Conservation (phyloP, 73 alveolate species). For the Paramecium tetraurelia region DNA sequence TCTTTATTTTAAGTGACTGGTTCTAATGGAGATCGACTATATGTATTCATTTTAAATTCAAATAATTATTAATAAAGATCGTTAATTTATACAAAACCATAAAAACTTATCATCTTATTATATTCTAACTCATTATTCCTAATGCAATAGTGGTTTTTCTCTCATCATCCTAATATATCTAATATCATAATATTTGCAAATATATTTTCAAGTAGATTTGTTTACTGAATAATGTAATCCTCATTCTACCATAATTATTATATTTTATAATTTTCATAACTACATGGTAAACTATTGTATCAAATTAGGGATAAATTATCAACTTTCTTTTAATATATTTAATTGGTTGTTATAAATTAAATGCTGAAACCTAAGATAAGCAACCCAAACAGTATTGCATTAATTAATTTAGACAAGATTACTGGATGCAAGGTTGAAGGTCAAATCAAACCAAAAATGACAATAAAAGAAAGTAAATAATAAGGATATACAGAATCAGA, state of each 20-base stretch:
- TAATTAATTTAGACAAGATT: not conserved
- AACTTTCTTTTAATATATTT: not conserved
- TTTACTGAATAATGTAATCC: not conserved
- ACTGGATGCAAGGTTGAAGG: not conserved
- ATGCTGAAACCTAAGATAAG: not conserved
- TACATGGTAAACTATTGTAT: not conserved
- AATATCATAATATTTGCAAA: not conserved
- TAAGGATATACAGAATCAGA: not conserved
- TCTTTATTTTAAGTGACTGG: not conserved
- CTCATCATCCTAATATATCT: not conserved
- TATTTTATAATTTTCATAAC: not conserved
- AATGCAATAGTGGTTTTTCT: not conserved
- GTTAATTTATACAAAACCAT: not conserved
- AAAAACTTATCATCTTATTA: not conserved
- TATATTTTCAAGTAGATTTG: not conserved
- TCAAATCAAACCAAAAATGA: not conserved
- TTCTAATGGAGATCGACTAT: conserved; percentile 22
- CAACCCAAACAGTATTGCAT: not conserved
- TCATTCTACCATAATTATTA: not conserved
- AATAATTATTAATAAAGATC: not conserved
- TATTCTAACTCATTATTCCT: not conserved
- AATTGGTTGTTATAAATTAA: not conserved
- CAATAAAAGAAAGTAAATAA: not conserved
- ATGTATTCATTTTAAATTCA: conserved; percentile 10
- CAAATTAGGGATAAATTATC: not conserved